These are phyloP conservation scores for Coniochaeta prunicola DNA, from an alignment of 2,329 filamentous ascomycete genomes.

Conservation along the genomic window DNA sequence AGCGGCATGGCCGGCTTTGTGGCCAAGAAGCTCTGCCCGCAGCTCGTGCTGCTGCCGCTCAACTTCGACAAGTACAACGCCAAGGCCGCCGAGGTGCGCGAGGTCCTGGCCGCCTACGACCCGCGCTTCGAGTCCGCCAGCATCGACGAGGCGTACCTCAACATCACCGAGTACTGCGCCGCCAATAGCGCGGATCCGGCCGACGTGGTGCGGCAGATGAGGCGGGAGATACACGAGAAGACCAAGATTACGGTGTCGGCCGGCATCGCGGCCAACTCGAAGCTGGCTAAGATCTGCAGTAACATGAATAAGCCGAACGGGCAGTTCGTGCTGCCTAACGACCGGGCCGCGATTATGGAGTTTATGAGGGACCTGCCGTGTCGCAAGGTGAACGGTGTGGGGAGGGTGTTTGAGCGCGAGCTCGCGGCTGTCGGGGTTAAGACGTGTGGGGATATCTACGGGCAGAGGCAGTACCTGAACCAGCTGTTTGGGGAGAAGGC, in stretches of 20 bases:
- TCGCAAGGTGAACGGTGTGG: slow-evolving; percentile 91
- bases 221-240: slow-evolving; percentile 65
- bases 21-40: slow-evolving; percentile 85
- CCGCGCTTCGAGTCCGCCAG: slow-evolving; percentile 86
- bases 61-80: slow-evolving; percentile 88
- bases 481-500: slow-evolving; percentile 88
- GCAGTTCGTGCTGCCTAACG: slow-evolving; percentile 69
- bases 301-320: slow-evolving; percentile 97
- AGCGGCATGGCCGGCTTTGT: slow-evolving; percentile 97
- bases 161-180: slow-evolving; percentile 80
- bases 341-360: slow-evolving; percentile 66
- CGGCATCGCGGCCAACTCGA: slow-evolving; percentile 88
- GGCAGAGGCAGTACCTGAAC: slow-evolving; percentile 63
- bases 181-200: slow-evolving; percentile 62
- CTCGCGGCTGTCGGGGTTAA: slow-evolving; percentile 80
- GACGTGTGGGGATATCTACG: slow-evolving; percentile 82
- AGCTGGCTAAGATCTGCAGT: slow-evolving; percentile 89
- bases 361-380: slow-evolving; percentile 83
- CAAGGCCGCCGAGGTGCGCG: slow-evolving; percentile 82
- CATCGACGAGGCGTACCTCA: slow-evolving; percentile 94
- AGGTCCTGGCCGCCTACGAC: slow-evolving; percentile 81
- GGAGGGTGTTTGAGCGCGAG: slow-evolving; percentile 86
- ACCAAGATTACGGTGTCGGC: slow-evolving; percentile 86
- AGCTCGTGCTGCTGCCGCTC: slow-evolving; percentile 72
- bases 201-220: slow-evolving; percentile 69